phyloP scores from a whole-genome alignment of 176 grass and related monocot genomes.

The Hyparrhenia diplandra region DNA sequence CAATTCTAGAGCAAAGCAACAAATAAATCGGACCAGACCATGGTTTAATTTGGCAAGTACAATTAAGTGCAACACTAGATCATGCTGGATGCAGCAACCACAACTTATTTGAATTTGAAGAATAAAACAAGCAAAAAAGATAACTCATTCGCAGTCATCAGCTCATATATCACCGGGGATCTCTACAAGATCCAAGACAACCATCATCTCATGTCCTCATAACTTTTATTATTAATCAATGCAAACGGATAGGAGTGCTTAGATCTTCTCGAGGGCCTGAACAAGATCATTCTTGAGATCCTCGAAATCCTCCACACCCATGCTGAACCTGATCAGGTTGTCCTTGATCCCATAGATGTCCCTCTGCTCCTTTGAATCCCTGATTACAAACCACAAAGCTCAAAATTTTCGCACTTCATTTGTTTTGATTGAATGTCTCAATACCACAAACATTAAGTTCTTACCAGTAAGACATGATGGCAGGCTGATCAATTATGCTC shows the following conservation, averaged over 20 bases:
- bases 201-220: background rate
- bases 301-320: slow-evolving; percentile 89
- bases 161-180: background rate
- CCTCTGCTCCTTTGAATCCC: slow-evolving; percentile 84
- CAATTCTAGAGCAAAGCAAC: background rate
- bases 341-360: slow-evolving; percentile 91
- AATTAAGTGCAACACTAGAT: background rate
- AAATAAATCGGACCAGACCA: background rate
- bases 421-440: background rate
- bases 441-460: background rate
- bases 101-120: background rate
- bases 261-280: slow-evolving; percentile 82
- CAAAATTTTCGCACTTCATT: background rate
- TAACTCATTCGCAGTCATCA: slow-evolving; percentile 24
- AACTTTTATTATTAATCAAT: background rate
- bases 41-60: background rate
- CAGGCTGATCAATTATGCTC: slow-evolving; percentile 96
- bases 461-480: slow-evolving; percentile 99
- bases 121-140: background rate
- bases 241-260: slow-evolving; percentile 17
- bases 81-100: background rate
- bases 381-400: slow-evolving; percentile 25
- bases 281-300: slow-evolving; percentile 87
- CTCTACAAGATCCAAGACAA: background rate
- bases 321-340: slow-evolving; percentile 97